Evolutionary conservation across 768 basidiomycete species (phyloP), one percentile per base, ranked within the genome.

Genomic region (Zangia roseola): DNA sequence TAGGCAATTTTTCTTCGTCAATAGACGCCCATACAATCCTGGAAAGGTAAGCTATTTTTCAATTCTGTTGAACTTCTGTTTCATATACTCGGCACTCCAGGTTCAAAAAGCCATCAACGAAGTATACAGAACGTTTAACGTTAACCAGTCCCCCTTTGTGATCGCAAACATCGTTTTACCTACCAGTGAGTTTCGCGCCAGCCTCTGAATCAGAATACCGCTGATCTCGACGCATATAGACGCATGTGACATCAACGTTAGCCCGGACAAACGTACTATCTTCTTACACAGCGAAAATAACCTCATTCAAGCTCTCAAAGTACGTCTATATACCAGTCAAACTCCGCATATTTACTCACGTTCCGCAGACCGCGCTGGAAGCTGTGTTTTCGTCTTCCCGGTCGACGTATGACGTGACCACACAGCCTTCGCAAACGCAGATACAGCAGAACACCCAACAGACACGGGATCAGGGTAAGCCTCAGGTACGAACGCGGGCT

Each of bases 211-310:
- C 28, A 7, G 30, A 31, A 31, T 10, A 10, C 9, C 8, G 26
- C 33, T 55, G 38, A 49, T 31, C 21, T 26, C 5, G 12, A 25
- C n/a, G 24, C 35, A 13, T 16, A 20, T 53, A 94, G 91, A 84
- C 48, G 73, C 81, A 0, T 90, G 83, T 59, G 97, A 99, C 62
- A 83, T 99, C 60, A 99, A 99, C 53, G 89, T 98, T 50, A 91
- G 85, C 53, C 95, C 97, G 0, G 97, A 98, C 71, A 99, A 98
- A 62, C 79, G 95, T n/a, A 94, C 92, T 0, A 88, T 98, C 31
- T 84, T 97, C 43, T 61, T 99, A 10, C 93, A 97, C 57, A 85
- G 85, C 63, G 95, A 99, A 65, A 76, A 74, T 10, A 87, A 86
- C 52, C 69, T 99, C 16, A 76, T 98, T 1, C 69, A 79, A 3